Percentiles rank a stretch among this genome's conserved stretches.
Evolutionary conservation across 208 protist species (phyloP).

Genomic region (Leishmania arabica): DNA sequence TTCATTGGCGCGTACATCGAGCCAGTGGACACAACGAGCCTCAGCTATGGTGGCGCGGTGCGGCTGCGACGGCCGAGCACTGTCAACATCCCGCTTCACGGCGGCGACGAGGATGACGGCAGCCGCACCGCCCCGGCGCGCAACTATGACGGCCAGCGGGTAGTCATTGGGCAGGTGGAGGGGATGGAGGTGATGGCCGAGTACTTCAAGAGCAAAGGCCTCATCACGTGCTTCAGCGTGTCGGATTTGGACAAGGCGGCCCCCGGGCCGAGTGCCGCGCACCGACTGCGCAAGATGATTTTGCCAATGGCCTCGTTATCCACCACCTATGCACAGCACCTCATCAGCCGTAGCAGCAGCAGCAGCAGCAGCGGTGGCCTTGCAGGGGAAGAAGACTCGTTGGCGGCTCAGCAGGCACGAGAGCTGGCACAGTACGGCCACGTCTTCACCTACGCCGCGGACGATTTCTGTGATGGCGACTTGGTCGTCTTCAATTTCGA

Average conservation of each 20-base stretch:
- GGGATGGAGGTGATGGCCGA: constrained; percentile 33
- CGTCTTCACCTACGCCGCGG: constrained; percentile 46
- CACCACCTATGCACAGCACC: not conserved
- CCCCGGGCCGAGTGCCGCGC: constrained; percentile 32
- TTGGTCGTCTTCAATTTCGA: constrained; percentile 53
- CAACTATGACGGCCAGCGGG: constrained; percentile 2
- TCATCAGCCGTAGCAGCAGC: constrained; percentile 1
- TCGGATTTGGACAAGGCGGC: constrained; percentile 32
- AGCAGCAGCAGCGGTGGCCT: not conserved
- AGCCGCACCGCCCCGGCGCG: not conserved
- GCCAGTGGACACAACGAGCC: constrained; percentile 42
- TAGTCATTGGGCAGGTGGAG: constrained; percentile 23
- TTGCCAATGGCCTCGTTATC: not conserved
- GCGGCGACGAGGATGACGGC: not conserved
- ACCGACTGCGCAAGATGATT: constrained; percentile 40
- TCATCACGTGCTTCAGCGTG: constrained; percentile 47
- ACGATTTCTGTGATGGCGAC: constrained; percentile 60
- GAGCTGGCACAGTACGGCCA: constrained; percentile 29
- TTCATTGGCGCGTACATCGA: constrained; percentile 58
- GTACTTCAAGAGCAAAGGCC: constrained; percentile 35
- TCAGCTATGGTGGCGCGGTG: constrained; percentile 52
- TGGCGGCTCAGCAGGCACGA: constrained; percentile 29
- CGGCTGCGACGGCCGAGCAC: constrained; percentile 28
- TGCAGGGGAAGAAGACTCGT: not conserved
- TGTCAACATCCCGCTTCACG: constrained; percentile 6